A percentile compares a stretch with the other conserved stretches of the same genome.
These are phyloP conservation scores for Termitomyces heimii DNA, from an alignment of 768 basidiomycete species.

Conservation along the genomic window DNA sequence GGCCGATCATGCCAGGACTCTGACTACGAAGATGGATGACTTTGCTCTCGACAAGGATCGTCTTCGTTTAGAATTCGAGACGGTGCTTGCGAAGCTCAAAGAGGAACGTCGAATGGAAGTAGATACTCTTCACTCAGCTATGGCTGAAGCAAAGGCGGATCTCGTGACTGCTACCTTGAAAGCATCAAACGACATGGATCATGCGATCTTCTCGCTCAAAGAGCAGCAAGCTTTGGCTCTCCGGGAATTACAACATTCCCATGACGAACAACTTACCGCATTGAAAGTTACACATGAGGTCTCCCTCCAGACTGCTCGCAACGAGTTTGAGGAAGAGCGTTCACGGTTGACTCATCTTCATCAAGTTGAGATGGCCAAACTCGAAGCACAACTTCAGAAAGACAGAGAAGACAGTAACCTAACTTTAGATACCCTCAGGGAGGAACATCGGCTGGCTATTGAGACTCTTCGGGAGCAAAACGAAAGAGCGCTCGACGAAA, in stretches of 20 bases:
- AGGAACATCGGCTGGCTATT: constrained; percentile 28
- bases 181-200: constrained; percentile 43
- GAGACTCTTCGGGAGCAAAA: constrained; percentile 30
- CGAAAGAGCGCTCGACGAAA: constrained; percentile 33
- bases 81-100: constrained; percentile 42
- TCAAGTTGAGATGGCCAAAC: constrained; percentile 25
- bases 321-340: constrained; percentile 22
- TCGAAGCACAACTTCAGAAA: constrained; percentile 44
- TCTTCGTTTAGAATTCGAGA: constrained; percentile 56
- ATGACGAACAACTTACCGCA: constrained; percentile 47
- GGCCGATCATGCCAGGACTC: constrained; percentile 49
- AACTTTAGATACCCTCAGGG: constrained; percentile 30
- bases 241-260: constrained; percentile 47
- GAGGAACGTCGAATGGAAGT: constrained; percentile 48
- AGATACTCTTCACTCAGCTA: constrained; percentile 38
- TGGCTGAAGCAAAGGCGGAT: constrained; percentile 41
- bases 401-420: constrained; percentile 35
- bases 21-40: constrained; percentile 56
- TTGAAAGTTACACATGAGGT: constrained; percentile 43
- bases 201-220: constrained; percentile 37
- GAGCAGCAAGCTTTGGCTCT: constrained; percentile 53
- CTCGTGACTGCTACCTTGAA: constrained; percentile 25
- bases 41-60: constrained; percentile 54
- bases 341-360: constrained; percentile 28
- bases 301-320: constrained; percentile 25